Percentiles rank a stretch among this genome's conserved stretches.
These are phyloP conservation scores for Plasmodium ovale DNA, from an alignment of 169 alveolate species.

Conservation along the genomic window DNA sequence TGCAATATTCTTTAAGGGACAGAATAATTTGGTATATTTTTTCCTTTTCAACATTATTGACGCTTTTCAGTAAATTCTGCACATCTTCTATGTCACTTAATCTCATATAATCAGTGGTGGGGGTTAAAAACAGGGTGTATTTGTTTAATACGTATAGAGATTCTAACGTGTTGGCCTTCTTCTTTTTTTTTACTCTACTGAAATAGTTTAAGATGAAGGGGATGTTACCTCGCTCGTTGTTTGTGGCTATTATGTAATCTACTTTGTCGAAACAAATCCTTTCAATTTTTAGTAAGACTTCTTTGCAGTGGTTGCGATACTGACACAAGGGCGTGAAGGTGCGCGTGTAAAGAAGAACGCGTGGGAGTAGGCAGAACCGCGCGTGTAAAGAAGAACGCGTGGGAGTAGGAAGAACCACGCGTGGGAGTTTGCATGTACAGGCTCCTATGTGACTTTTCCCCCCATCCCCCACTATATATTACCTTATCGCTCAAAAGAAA, in stretches of 20 bases:
- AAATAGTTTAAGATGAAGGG: conserved; percentile 59
- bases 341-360: too few species aligned
- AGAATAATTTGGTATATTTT: conserved; percentile 19
- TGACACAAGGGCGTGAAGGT: background rate
- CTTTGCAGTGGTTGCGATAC: conserved; percentile 66
- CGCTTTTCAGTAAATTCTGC: conserved; percentile 6
- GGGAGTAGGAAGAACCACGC: too few species aligned
- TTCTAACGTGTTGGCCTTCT: conserved; percentile 53
- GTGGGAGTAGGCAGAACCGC: too few species aligned
- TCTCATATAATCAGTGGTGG: conserved; percentile 61
- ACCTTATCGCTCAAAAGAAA: conserved; percentile 68
- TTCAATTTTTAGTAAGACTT: conserved; percentile 47
- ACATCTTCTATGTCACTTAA: conserved; percentile 49
- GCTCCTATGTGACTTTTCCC: too few species aligned
- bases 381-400: too few species aligned
- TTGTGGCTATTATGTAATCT: conserved; percentile 68
- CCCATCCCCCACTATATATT: background rate
- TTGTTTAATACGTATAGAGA: conserved; percentile 58
- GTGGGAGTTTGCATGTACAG: background rate
- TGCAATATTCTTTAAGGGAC: conserved; percentile 26
- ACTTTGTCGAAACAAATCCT: conserved; percentile 48
- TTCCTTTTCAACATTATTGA: conserved; percentile 19
- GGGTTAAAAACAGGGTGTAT: conserved; percentile 48
- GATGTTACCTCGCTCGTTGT: conserved; percentile 50
- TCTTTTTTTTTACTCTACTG: conserved; percentile 54